Conservation (phyloP, 768 basidiomycete species). For the Neoboletus subvelutipes region DNA sequence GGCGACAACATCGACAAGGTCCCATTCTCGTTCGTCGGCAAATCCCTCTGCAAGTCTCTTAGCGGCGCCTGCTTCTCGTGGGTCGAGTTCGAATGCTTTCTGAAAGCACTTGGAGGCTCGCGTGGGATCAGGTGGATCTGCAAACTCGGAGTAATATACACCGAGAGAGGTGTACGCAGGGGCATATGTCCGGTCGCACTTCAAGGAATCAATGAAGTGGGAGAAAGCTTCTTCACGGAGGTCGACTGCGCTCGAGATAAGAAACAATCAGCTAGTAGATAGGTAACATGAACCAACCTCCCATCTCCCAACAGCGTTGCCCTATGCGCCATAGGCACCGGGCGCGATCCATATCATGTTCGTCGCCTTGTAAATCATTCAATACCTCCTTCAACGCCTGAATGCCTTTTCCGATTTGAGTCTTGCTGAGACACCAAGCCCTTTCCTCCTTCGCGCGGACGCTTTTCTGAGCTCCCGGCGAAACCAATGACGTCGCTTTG, state of each 20-base stretch:
- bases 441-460: constrained; percentile 75
- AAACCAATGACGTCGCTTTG: constrained; percentile 48
- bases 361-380: constrained; percentile 42
- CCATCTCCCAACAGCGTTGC: constrained; percentile 66
- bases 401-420: constrained; percentile 52
- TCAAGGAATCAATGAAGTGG: constrained; percentile 76
- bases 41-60: constrained; percentile 82
- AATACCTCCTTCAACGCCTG: constrained; percentile 50
- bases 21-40: constrained; percentile 93
- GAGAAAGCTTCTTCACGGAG: constrained; percentile 68
- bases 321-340: constrained; percentile 87
- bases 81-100: constrained; percentile 96
- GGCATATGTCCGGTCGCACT: constrained; percentile 72
- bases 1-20: constrained; percentile 92
- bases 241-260: constrained; percentile 36
- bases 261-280: background rate
- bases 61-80: constrained; percentile 84
- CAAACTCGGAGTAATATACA: constrained; percentile 75
- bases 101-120: constrained; percentile 96
- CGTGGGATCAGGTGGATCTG: constrained; percentile 71
- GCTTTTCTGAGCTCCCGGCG: constrained; percentile 45
- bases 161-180: constrained; percentile 95
- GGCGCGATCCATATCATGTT: constrained; percentile 60
- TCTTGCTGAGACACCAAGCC: constrained; percentile 72
- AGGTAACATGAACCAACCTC: constrained; percentile 46